Evolutionary conservation across 805 yeast species (phyloP), one percentile per base, ranked within the genome.

Genomic region (Wickerhamomyces xylosicus): DNA sequence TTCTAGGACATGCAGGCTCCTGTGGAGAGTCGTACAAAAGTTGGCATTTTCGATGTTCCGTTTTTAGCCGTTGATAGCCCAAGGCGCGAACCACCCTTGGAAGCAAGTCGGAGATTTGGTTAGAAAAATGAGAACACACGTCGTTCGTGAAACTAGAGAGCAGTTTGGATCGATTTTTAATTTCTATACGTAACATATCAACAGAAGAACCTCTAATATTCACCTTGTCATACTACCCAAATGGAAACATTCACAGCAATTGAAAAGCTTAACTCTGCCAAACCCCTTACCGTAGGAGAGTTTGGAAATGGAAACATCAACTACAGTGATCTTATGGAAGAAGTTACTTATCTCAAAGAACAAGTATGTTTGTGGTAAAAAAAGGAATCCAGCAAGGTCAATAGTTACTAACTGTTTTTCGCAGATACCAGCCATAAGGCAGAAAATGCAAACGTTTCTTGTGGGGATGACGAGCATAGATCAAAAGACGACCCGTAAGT

Each of bases 401-500:
- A 6, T 8, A 9, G 7, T 29, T 27, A 43, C 42, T 41, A 39
- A 41, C 42, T 16, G 7, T 2, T 7, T 8, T 25, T 4, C 9
- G 10, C 28, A 54, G 55, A 52, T 54, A 2, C 37, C 61, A 0
- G 46, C 47, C 0, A 51, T 67, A 42, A 57, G 71, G 41, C 63
- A 63, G 41, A 63, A 64, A 39, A 64, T 67, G 69, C 50, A 59
- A 7, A 48, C 52, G 10, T 59, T 61, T 36, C 51, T 67, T 15
- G 48, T 58, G 2, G 50, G 61, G 1, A 38, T 67, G 31, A 60
- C 68, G 1, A 49, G 66, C 4, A 61, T 77, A n/a, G 69, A 67
- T 38, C 63, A 48, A 3, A 33, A 42, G 4, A 38, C 45, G 4
- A 54, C 45, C 19, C 47, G 58, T 51, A 34, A 37, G 56, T 50